A percentile compares a stretch with the other conserved stretches of the same genome.
phyloP scores from a whole-genome alignment of 257 asterid species.

The Primulina huaijiensis region DNA sequence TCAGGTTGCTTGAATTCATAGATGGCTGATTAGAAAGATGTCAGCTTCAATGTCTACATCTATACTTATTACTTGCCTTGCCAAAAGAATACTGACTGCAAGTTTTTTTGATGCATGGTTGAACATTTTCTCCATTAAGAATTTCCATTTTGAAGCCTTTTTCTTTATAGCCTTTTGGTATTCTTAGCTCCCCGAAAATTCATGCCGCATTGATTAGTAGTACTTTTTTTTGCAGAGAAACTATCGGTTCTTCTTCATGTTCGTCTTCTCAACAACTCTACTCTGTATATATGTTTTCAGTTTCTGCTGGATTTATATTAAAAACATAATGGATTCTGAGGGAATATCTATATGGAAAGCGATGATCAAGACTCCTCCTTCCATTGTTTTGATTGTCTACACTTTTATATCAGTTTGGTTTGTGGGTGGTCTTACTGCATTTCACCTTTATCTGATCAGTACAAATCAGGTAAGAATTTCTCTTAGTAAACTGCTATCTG shows the following conservation, averaged over 20 bases:
- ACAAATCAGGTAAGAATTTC: constrained; percentile 73
- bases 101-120: neutral
- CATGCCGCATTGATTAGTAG: neutral
- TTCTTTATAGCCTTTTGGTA: neutral
- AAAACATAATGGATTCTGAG: constrained; percentile 64
- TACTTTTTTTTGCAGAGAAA: constrained; percentile 63
- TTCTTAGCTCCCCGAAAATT: neutral
- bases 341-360: constrained; percentile 78
- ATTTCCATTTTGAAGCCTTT: neutral
- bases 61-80: neutral
- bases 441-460: constrained; percentile 85
- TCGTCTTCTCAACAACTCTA: constrained; percentile 95
- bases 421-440: constrained; percentile 94
- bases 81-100: neutral
- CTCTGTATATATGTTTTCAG: constrained; percentile 86
- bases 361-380: constrained; percentile 89
- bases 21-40: neutral
- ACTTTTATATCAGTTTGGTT: constrained; percentile 93
- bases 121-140: neutral
- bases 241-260: constrained; percentile 98
- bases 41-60: neutral
- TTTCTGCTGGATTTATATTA: constrained; percentile 94
- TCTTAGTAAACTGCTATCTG: neutral
- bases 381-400: constrained; percentile 82
- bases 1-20: neutral